These are phyloP conservation scores for Rosa lucieae DNA, from an alignment of 306 rosid species.

Conservation along the genomic window DNA sequence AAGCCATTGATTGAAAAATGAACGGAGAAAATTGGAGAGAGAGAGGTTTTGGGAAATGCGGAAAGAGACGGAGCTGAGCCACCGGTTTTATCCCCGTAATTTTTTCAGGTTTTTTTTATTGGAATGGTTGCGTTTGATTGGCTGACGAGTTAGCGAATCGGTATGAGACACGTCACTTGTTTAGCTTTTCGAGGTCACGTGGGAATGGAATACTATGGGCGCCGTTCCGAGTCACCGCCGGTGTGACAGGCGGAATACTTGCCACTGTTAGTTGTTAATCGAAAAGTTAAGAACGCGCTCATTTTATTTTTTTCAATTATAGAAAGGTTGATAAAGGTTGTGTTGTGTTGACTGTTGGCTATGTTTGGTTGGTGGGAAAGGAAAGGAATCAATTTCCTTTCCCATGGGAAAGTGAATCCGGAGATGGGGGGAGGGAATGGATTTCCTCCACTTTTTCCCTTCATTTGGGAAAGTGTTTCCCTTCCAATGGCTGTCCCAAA, in stretches of 20 bases:
- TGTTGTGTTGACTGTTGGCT: too few species aligned
- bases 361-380: too few species aligned
- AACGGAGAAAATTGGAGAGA: background rate
- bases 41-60: background rate
- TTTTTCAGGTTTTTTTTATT: background rate
- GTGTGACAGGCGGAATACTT: background rate
- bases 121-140: slow-evolving; percentile 14
- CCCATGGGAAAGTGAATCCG: too few species aligned
- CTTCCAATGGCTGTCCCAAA: too few species aligned
- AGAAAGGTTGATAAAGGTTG: too few species aligned
- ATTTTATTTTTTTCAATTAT: too few species aligned
- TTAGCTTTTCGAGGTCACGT: background rate
- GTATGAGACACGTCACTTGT: background rate
- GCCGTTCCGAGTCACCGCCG: slow-evolving; percentile 23
- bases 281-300: too few species aligned
- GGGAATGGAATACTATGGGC: background rate
- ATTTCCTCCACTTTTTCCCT: too few species aligned
- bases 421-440: too few species aligned
- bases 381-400: too few species aligned
- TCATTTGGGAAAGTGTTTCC: too few species aligned
- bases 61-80: background rate
- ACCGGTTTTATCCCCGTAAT: background rate
- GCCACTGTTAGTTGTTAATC: background rate
- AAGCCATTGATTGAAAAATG: slow-evolving; percentile 37
- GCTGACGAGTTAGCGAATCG: slow-evolving; percentile 10